Base-by-base conservation (phyloP, 148 eudicot genomes). In the Cornus suecica region DNA sequence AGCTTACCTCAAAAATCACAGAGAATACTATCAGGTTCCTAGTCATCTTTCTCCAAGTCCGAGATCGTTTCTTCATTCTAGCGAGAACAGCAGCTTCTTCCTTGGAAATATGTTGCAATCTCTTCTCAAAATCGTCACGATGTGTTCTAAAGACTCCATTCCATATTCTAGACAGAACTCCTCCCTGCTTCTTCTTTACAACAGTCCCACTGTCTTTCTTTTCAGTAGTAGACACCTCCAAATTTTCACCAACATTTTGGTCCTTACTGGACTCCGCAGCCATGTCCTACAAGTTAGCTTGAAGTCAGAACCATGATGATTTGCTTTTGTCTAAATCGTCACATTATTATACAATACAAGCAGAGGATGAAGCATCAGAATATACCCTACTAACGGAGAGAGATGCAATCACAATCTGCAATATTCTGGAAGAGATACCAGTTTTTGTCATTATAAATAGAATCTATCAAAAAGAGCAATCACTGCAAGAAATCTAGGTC, bases 101-200 rank as follows among this genome's bases (percentile, higher is more conserved):
- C 81, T 88, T 93, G 10, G 94, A 87, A 68, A 93, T 87, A 52
- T 89, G 80, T 77, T 91, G 83, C 82, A 93, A 70, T 79, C 94
- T 88, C 84, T 84, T 80, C 84, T 86, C 92, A 72, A 88, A 90
- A 84, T 93, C 98, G 79, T 89, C 90, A 24, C 85, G 82, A 15
- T 84, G 80, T 2, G 75, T 64, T 26, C 98, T 83, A 74, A 93
- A 89, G 26, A 93, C 51, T 32, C 83, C 80, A 71, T 87, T 83
- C 96, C 94, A 93, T 2, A 93, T 73, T 73, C 97, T 83, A 29
- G 94, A 89, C 2, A 93, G 5, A 25, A 93, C 0, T 74, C 98
- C 98, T 71, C 72, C 84, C 82, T 79, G 74, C 83, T 85, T 85
- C 83, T 86, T 83, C 74, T 84, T 88, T 79, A 25, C 74, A 24